Base-by-base conservation (phyloP, 2,329 filamentous ascomycete species). In the Aspergillus fijiensis region DNA sequence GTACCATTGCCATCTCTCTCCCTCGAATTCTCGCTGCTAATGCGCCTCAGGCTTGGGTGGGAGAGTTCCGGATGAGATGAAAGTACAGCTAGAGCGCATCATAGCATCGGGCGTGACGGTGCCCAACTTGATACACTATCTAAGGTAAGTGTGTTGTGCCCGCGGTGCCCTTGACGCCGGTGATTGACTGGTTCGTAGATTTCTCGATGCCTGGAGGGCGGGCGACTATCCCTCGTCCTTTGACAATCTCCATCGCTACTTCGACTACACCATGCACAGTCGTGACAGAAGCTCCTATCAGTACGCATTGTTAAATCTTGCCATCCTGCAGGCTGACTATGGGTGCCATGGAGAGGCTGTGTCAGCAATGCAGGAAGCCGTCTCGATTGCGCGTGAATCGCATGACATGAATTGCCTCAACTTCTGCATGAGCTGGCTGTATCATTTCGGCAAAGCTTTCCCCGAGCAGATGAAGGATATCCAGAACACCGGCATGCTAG, bases 371-470 rank as follows among this genome's bases (percentile, higher is more conserved):
- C 87, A 96, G 49, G 95, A 98, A 74, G 93, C 94, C 0, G 92
- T 99, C 35, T 89, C 93, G 0, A 96, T 92, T n/a, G 95, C 95
- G 0, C 83, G 94, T 63, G 95, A 98, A 75, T 96, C 96, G 67
- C 89, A 92, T 65, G 95, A 99, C 71, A 91, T 92, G 81, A 88
- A 86, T 4, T 98, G 95, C 72, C 82, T 99, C 59, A 98, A 97
- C 74, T 98, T 96, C 76, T 91, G 92, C 33, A 85, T 99, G 62
- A 96, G 92, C 71, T 99, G 95, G 95, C 82, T 98, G 2, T 96
- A 96, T 70, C 92, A 97, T 71, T 96, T 97, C 68, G 90, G 89
- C n/a, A 91, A 92, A 70, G 87, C 90, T 0, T 92, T 94, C 67
- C 90, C 92, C 0, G 82, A 86, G 56, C 83, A 92, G n/a, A 86